Base-by-base conservation (phyloP, 2,329 filamentous ascomycete genomes). In the Aspergillus vadensis region DNA sequence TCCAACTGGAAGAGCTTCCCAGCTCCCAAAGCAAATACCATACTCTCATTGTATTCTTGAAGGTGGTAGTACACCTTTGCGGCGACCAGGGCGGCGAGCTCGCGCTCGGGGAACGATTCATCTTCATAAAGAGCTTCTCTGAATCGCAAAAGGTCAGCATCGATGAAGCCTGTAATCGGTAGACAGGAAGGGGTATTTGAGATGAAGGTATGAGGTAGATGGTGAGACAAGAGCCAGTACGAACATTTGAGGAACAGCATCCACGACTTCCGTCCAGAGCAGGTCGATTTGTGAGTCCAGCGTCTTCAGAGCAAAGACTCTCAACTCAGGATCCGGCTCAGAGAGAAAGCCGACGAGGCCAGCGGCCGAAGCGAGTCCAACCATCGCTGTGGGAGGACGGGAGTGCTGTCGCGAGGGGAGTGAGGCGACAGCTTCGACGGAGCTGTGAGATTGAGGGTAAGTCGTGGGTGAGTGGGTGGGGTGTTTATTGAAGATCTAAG, bases 41-140 rank as follows among this genome's bases (percentile, higher is more conserved):
- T 98, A 79, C 94, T 97, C 82, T 99, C 95, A 76, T 97, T 95
- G 82, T 99, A 99, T 77, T 95, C 95, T 80, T 97, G 92, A 56
- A 99, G 88, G 76, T 99, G 95, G 76, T 98, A 99, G 82, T 98
- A 99, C 68, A 98, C 92, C 84, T 99, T 99, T 69, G 95, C 91
- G 47, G 96, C 90, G 57, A 99, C 92, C 53, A 99, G 85, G 57
- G 95, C 95, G 58, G 95, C 95, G 59, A 99, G 88, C 76, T 95
- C 91, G 72, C 94, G 91, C 77, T 99, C 91, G 52, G 93, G 91
- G 73, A 99, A 99, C 62, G 86, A 85, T 72, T 97, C 92, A 80
- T 99, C 94, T 84, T 99, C 95, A 79, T 96, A 99, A 54, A 99
- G 87, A 58, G 92, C 91, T 85, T 99, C 95, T 81, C 94, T 98